phyloP scores from a whole-genome alignment of 1,284 basidiomycete genomes.

The Ceratobasidium papillatum region DNA sequence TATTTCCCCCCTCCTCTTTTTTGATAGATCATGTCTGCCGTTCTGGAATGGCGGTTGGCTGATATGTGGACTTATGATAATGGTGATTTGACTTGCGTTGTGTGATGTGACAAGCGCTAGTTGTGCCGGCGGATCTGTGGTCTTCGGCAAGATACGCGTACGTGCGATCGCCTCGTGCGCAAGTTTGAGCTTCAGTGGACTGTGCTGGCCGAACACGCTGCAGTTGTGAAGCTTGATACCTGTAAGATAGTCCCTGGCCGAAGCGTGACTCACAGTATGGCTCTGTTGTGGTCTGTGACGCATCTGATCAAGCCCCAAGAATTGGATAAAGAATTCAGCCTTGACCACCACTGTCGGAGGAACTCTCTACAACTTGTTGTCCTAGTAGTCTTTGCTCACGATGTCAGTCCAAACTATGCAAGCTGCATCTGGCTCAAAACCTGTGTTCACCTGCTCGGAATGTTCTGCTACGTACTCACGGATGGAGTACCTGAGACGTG shows the following conservation, averaged over 20 bases:
- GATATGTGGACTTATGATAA: constrained; percentile 31
- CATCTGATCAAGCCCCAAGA: constrained; percentile 24
- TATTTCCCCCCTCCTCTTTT: not conserved
- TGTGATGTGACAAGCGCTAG: not conserved
- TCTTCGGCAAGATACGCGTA: constrained; percentile 18
- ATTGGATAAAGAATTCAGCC: constrained; percentile 18
- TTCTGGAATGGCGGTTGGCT: constrained; percentile 1
- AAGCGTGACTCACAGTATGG: constrained; percentile 28
- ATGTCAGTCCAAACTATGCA: constrained; percentile 36
- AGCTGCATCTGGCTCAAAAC: constrained; percentile 31
- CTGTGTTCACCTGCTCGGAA: constrained; percentile 37
- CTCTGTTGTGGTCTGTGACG: constrained; percentile 17
- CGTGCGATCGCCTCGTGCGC: not conserved
- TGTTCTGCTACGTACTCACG: constrained; percentile 40
- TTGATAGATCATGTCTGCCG: constrained; percentile 19
- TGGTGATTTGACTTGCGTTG: constrained; percentile 3
- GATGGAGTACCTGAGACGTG: constrained; percentile 41
- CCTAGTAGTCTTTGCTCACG: too few relatives aligned
- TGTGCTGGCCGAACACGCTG: not conserved
- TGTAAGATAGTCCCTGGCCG: not conserved
- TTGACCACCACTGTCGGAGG: constrained; percentile 6
- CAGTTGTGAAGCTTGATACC: not conserved
- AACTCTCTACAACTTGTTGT: not conserved
- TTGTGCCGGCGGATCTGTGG: not conserved
- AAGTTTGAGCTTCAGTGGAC: not conserved